Evolutionary conservation across 331 rosid species (phyloP), one percentile per base, ranked within the genome.

Genomic region (Dryas integrifolia): DNA sequence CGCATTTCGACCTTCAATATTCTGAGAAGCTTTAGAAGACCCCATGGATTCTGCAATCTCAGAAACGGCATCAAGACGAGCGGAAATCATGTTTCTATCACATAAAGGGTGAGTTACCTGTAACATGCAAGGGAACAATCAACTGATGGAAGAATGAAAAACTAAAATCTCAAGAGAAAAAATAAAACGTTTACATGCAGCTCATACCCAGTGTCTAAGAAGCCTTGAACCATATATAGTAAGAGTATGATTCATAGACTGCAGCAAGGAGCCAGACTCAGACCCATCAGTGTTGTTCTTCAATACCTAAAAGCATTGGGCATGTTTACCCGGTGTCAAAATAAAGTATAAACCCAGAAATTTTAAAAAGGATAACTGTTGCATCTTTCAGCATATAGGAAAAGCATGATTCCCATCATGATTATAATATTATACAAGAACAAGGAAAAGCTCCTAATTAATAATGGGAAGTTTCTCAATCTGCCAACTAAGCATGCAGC

Each of bases 31-130:
- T 70, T 76, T 86, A 65, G 85, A 80, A 78, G 96, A 88, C 67
- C 90, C 89, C 97, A 89, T 86, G 77, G 90, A 88, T 72, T 90
- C 89, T 65, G 87, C 91, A 68, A 94, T 89, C 88, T 91, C 98
- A 40, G 90, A 88, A 48, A 94, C 92, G 24, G 96, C 97, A 82
- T 91, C 86, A 69, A 88, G 92, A 55, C 96, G 98, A 70, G 92
- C 84, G 73, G 80, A 80, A 77, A 94, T 89, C 92, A 91, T 78
- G 75, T 83, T 80, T 85, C 83, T 84, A 74, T 91, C 96, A 83
- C 97, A 82, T 74, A 94, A 82, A 57, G 98, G 98, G 79, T 85
- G 98, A 61, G 85, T 81, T 71, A 89, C 92, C 97, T 94, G 98
- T 75, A 73, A 67, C 87, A 86, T 72, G 74, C 66, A 74, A 65